Percentiles rank a stretch among this genome's conserved stretches.
phyloP scores from a whole-genome alignment of 2,329 filamentous ascomycete genomes.

The Dothideomycetes sp. region DNA sequence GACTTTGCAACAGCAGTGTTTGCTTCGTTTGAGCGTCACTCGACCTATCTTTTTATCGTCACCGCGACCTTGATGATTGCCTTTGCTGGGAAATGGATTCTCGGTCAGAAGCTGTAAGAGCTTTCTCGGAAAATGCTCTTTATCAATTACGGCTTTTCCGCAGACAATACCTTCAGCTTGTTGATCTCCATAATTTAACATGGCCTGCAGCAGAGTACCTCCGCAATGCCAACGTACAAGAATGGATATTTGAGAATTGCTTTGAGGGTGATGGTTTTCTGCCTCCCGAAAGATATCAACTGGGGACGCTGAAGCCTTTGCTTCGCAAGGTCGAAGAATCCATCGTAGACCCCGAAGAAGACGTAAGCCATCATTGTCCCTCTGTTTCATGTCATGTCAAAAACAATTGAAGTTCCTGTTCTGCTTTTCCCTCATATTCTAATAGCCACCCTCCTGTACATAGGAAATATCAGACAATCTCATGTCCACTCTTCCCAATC shows the following conservation, averaged over 20 bases:
- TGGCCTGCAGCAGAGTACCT: slow-evolving; percentile 53
- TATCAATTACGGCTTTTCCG: slow-evolving; percentile 40
- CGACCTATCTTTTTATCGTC: too few relatives aligned
- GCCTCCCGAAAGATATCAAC: slow-evolving; percentile 59
- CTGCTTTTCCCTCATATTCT: slow-evolving; percentile 15
- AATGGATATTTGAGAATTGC: slow-evolving; percentile 52
- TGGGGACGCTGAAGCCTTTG: slow-evolving; percentile 63
- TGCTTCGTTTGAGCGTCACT: too few relatives aligned
- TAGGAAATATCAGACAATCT: slow-evolving; percentile 79
- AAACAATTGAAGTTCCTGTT: slow-evolving; percentile 10
- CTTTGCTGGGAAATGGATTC: too few relatives aligned
- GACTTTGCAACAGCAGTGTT: too few relatives aligned
- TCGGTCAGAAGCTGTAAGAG: too few relatives aligned
- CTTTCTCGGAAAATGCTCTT: too few relatives aligned
- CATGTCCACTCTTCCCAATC: slow-evolving; percentile 54
- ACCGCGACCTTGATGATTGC: too few relatives aligned
- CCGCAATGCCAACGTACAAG: slow-evolving; percentile 51
- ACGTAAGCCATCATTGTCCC: slow-evolving; percentile 52
- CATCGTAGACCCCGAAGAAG: slow-evolving; percentile 71
- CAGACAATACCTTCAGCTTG: slow-evolving; percentile 70
- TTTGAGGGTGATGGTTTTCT: slow-evolving; percentile 50
- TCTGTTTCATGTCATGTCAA: too few relatives aligned
- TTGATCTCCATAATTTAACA: slow-evolving; percentile 47
- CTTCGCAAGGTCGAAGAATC: slow-evolving; percentile 58
- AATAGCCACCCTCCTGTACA: slow-evolving; percentile 10